Percentiles rank a stretch among this genome's conserved stretches.
Conservation (phyloP, 1,284 basidiomycete species). For the Ceratobasidium sp. region DNA sequence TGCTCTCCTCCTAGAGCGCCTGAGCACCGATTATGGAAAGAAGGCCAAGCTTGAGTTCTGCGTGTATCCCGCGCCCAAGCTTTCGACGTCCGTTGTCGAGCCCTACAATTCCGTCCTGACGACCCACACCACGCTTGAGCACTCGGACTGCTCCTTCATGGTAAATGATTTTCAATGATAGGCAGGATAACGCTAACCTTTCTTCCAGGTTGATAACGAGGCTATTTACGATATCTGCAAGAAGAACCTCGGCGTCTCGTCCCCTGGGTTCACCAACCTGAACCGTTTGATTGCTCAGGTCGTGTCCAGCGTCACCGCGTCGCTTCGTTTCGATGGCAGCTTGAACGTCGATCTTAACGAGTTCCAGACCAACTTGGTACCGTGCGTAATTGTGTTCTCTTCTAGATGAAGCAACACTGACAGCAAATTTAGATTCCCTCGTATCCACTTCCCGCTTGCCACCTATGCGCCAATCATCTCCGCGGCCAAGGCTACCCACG, state of each 20-base stretch:
- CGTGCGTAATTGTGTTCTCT: slow-evolving; percentile 64
- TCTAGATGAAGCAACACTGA: too few relatives aligned
- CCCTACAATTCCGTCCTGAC: slow-evolving; percentile 99
- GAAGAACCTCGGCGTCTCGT: slow-evolving; percentile 87
- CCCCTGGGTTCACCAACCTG: slow-evolving; percentile 93
- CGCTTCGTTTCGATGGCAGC: slow-evolving; percentile 96
- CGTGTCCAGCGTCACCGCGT: slow-evolving; percentile 97
- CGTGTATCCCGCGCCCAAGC: slow-evolving; percentile 94
- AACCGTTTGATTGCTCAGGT: slow-evolving; percentile 98
- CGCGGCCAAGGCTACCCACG: slow-evolving; percentile 84
- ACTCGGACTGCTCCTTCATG: slow-evolving; percentile 99
- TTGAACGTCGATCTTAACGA: slow-evolving; percentile 98
- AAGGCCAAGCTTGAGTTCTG: slow-evolving; percentile 99
- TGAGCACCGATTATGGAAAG: slow-evolving; percentile 98
- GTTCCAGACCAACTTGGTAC: slow-evolving; percentile 99
- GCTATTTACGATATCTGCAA: slow-evolving; percentile 99
- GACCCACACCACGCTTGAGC: slow-evolving; percentile 98
- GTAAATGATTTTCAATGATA: slow-evolving; percentile 55
- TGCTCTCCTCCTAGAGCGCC: slow-evolving; percentile 93
- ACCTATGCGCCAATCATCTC: slow-evolving; percentile 96
- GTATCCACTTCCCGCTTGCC: slow-evolving; percentile 98
- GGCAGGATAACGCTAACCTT: slow-evolving; percentile 31
- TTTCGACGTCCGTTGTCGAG: slow-evolving; percentile 97
- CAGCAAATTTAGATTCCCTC: slow-evolving; percentile 76
- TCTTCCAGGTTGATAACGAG: slow-evolving; percentile 86